These are phyloP conservation scores for Syzygium oleosum DNA, from an alignment of 345 rosid genomes.

Conservation along the genomic window DNA sequence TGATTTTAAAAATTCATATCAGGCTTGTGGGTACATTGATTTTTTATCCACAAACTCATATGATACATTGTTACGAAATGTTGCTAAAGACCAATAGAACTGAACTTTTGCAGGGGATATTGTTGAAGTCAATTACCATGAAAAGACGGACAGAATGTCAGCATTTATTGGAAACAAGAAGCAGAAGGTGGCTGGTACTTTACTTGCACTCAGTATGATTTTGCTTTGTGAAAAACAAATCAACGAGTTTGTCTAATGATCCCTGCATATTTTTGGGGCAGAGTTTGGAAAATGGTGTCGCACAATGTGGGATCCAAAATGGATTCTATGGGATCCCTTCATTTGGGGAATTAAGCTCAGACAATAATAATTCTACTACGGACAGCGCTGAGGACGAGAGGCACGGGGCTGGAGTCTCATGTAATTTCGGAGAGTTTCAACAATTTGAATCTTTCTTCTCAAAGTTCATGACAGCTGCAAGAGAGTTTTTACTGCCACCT, in stretches of 20 bases:
- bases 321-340: conserved; percentile 52
- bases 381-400: conserved; percentile 20
- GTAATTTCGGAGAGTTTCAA: conserved; percentile 58
- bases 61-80: neutral
- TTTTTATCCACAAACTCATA: neutral
- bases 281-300: conserved; percentile 28
- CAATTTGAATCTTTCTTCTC: conserved; percentile 59
- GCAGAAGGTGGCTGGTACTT: conserved; percentile 87
- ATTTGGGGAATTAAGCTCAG: conserved; percentile 42
- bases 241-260: neutral
- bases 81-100: neutral
- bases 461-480: conserved; percentile 34
- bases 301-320: conserved; percentile 47
- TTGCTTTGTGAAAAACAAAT: conserved; percentile 7
- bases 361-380: conserved; percentile 25
- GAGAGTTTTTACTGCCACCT: conserved; percentile 62
- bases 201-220: conserved; percentile 21
- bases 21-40: neutral
- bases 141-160: conserved; percentile 20
- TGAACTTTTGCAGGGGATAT: conserved; percentile 19
- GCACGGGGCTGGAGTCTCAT: conserved; percentile 24
- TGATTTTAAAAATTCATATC: neutral
- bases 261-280: conserved; percentile 16
- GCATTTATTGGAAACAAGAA: conserved; percentile 21
- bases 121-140: conserved; percentile 14